Evolutionary conservation across 1,284 basidiomycete species (phyloP), one percentile per base, ranked within the genome.

Genomic region (Naganishia albida): DNA sequence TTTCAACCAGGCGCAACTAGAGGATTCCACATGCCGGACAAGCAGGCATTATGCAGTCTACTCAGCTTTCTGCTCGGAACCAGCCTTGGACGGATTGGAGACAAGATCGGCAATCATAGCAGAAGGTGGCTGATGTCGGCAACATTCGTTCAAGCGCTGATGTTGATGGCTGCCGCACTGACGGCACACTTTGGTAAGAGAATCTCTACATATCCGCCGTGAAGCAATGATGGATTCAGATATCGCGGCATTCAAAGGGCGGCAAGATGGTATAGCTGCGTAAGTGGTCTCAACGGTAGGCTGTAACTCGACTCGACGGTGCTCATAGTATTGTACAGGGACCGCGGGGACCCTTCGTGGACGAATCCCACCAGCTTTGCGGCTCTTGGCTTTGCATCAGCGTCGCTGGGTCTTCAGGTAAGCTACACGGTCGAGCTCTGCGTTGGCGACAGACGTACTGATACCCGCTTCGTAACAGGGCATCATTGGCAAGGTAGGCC

Each of bases 31-130:
- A 83, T 85, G 66, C 82, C 88, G 7, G 91, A 93, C 73, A 85
- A 86, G 74, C 90, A 91, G 75, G 91, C 91, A 8, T 81, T 93
- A 57, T 85, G 84, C 46, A 91, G 89, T 28, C 78, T 93, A 20
- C 72, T 90, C 66, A 80, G 84, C 15, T 94, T 94, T 82, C 82
- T 79, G 59, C 42, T 80, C 43, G 81, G 81, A 1, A 74, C 80
- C 7, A 71, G 70, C 46, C 65, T 81, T 26, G 81, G 80, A 0
- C 71, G 79, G 25, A 63, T 81, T 20, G 80, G 80, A n/a, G 79
- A 79, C 67, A 69, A 82, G 65, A 81, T 91, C 40, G 90, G 91
- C 0, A 72, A 85, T 4, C 85, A 85, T 74, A 85, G 84, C 39
- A 85, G 91, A n/a, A 75, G 80, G 23, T 93, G 91, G 91, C 83